Conservation (phyloP, 805 yeast species). For the Pichia insulana region DNA sequence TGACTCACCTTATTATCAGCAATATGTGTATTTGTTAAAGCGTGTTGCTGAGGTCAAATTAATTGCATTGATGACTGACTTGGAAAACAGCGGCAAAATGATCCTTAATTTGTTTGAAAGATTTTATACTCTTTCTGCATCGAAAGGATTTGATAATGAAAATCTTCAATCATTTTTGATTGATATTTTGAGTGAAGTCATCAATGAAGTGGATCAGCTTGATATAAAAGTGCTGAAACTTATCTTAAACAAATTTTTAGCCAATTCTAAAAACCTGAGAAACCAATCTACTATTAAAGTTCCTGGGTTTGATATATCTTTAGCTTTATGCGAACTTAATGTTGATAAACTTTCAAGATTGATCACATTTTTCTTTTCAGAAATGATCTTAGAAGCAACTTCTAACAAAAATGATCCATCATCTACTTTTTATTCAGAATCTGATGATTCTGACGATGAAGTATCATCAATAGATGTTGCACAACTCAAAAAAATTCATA, state of each 20-base stretch:
- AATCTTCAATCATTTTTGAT: slow-evolving; percentile 50
- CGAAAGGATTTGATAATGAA: slow-evolving; percentile 28
- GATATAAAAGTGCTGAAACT: slow-evolving; percentile 53
- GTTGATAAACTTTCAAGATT: slow-evolving; percentile 67
- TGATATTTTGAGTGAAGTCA: slow-evolving; percentile 65
- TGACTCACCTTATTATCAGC: slow-evolving; percentile 53
- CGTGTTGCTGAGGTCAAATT: slow-evolving; percentile 69
- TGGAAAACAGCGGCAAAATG: slow-evolving; percentile 51
- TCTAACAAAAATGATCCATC: slow-evolving; percentile 49
- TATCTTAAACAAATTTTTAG: slow-evolving; percentile 55
- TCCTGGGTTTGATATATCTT: slow-evolving; percentile 58
- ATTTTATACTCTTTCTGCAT: slow-evolving; percentile 47
- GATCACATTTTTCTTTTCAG: slow-evolving; percentile 73
- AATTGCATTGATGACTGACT: slow-evolving; percentile 39
- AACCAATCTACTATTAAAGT: slow-evolving; percentile 21
- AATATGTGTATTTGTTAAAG: slow-evolving; percentile 57
- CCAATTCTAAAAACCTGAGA: slow-evolving; percentile 21
- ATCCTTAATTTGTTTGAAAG: slow-evolving; percentile 48
- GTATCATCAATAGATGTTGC: slow-evolving; percentile 16
- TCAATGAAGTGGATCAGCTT: slow-evolving; percentile 60
- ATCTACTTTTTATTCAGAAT: slow-evolving; percentile 28
- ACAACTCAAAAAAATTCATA: slow-evolving; percentile 54
- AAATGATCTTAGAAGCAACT: slow-evolving; percentile 49
- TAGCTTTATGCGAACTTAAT: slow-evolving; percentile 60
- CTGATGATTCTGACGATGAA: slow-evolving; percentile 9